Evolutionary conservation across 257 asterid genomes (phyloP), one percentile per base, ranked within the genome.

Genomic region (Echites panduratus): DNA sequence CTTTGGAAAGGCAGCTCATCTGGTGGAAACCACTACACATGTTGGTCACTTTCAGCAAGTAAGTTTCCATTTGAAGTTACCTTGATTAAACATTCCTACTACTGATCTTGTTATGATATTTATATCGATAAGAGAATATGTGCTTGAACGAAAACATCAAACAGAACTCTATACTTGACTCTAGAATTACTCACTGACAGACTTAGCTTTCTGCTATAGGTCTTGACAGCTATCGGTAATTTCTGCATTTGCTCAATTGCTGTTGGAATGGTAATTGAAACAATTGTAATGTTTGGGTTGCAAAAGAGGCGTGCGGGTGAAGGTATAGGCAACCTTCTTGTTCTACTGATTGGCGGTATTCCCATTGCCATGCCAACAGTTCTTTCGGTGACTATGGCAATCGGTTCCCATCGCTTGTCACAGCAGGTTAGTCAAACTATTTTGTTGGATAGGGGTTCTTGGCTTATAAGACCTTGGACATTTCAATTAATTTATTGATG

Each of bases 321-420:
- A 68, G 83, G 76, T 1, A 67, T 82, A 27, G 83, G 73, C 68
- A 82, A 79, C 74, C 85, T 82, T 64, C 85, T 82, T 47, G 85
- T 78, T 71, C 79, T 82, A 61, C 76, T 82, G 44, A 82, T 82
- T 40, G 83, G 83, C 24, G 85, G 85, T 11, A 82, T 82, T 41
- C 85, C 85, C 69, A 82, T 82, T 70, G 83, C 85, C 43, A 82
- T 78, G 85, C 85, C 85, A 49, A 82, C 85, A 14, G 85, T 82
- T 57, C 80, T 82, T 41, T 82, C 85, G 16, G 85, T 82, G 44
- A 82, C 83, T 40, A 78, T 82, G 85, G 85, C 85, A 43, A 75
- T 82, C 22, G 85, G 85, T 65, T 82, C 85, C n/a, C 83, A 78
- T 68, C 80, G 82, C 19, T 48, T 82, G 54, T 75, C 85, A 27